phyloP scores from a whole-genome alignment of 2,329 filamentous ascomycete species.

The Plenodomus biglobosus region DNA sequence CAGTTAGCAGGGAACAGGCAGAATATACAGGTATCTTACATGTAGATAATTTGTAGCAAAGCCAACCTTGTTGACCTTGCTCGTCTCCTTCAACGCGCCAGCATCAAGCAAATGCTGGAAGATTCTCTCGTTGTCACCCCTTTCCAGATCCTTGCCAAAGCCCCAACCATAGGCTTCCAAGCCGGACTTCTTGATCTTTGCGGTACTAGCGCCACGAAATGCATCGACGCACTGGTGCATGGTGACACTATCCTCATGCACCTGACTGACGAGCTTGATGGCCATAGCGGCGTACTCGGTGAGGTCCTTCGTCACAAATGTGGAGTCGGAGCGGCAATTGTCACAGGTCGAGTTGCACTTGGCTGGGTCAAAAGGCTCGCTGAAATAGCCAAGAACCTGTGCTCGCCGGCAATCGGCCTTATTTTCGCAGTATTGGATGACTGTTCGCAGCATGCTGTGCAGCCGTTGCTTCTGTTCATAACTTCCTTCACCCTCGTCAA shows the following conservation, averaged over 20 bases:
- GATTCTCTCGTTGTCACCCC: constrained; percentile 79
- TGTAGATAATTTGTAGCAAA: constrained; percentile 76
- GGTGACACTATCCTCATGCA: constrained; percentile 59
- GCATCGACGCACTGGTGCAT: constrained; percentile 81
- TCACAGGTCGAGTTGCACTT: constrained; percentile 80
- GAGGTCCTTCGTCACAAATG: constrained; percentile 75
- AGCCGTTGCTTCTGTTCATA: constrained; percentile 81
- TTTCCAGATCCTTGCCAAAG: constrained; percentile 67
- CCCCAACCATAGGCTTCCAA: constrained; percentile 61
- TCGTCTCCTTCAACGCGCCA: constrained; percentile 71
- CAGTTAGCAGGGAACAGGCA: constrained; percentile 14
- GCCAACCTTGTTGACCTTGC: constrained; percentile 62
- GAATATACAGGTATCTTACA: constrained; percentile 48
- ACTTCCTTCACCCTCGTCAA: constrained; percentile 75
- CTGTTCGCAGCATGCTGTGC: constrained; percentile 78
- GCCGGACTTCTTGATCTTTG: constrained; percentile 57
- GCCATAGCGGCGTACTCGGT: constrained; percentile 72
- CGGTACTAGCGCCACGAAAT: constrained; percentile 69
- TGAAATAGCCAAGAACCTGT: constrained; percentile 92
- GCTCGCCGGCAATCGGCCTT: constrained; percentile 81
- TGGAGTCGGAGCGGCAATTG: constrained; percentile 76
- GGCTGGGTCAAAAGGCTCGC: constrained; percentile 72
- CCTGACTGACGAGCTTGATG: constrained; percentile 65
- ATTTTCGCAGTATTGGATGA: constrained; percentile 89
- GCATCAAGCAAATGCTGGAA: constrained; percentile 75